Conservation (phyloP, 306 rosid species). For the Castanospermum australe region DNA sequence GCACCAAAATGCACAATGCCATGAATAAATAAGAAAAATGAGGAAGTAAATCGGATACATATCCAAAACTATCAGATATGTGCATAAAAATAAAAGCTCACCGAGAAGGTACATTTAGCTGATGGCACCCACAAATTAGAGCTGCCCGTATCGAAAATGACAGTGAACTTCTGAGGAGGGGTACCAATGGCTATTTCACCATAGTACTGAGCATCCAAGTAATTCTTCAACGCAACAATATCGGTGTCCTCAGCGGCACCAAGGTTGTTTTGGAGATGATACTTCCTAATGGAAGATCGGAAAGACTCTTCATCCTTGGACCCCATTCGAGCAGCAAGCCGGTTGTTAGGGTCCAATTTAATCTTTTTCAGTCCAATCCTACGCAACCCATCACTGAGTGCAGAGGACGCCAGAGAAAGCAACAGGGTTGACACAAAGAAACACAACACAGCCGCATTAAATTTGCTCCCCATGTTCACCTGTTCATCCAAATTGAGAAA, state of each 20-base stretch:
- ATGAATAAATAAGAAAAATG: background rate
- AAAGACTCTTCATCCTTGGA: conserved; percentile 35
- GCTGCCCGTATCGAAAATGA: conserved; percentile 91
- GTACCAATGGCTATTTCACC: conserved; percentile 87
- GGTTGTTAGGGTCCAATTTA: conserved; percentile 42
- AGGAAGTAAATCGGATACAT: background rate
- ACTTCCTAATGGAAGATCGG: conserved; percentile 45
- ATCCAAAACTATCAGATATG: background rate
- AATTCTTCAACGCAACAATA: conserved; percentile 69
- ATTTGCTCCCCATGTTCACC: conserved; percentile 48
- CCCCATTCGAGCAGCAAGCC: conserved; percentile 49
- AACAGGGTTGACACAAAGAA: conserved; percentile 44
- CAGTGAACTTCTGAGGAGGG: conserved; percentile 81
- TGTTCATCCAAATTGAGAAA: conserved; percentile 28
- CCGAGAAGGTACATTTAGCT: conserved; percentile 64
- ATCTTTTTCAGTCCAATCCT: conserved; percentile 82
- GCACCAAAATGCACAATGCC: conserved; percentile 37
- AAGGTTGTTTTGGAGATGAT: conserved; percentile 31
- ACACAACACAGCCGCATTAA: conserved; percentile 25
- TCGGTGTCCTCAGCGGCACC: conserved; percentile 44
- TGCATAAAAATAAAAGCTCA: conserved; percentile 28
- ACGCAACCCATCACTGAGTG: conserved; percentile 49
- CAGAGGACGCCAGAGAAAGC: conserved; percentile 41
- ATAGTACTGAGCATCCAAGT: conserved; percentile 90
- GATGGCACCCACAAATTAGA: conserved; percentile 98